Evolutionary conservation across 2,329 filamentous ascomycete genomes (phyloP).

Genomic region (Fusarium clavum): DNA sequence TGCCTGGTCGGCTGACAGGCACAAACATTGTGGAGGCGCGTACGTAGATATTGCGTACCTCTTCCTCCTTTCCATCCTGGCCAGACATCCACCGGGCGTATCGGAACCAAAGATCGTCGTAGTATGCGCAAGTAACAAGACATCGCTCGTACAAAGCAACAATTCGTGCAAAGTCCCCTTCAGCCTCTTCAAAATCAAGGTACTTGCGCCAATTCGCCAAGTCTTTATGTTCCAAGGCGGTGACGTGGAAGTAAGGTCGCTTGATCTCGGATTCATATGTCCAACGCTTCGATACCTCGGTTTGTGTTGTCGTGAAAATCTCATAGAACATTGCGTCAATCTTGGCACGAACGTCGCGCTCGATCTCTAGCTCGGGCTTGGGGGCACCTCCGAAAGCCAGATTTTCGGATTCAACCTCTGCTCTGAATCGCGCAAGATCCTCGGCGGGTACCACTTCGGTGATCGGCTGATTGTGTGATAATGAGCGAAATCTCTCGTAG

Average conservation of each 20-base stretch:
- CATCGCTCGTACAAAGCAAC: constrained; percentile 94
- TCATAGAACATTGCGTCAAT: constrained; percentile 86
- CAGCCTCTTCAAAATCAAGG: constrained; percentile 91
- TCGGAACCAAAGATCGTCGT: constrained; percentile 98
- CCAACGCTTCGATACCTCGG: constrained; percentile 92
- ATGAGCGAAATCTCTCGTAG: constrained; percentile 87
- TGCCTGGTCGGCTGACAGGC: constrained; percentile 83
- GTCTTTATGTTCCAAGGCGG: constrained; percentile 87
- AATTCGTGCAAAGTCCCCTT: constrained; percentile 79
- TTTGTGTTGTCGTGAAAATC: constrained; percentile 82
- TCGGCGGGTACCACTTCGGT: constrained; percentile 78
- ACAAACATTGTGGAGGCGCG: constrained; percentile 87
- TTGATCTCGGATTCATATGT: constrained; percentile 95
- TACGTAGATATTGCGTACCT: constrained; percentile 91
- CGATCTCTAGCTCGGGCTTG: constrained; percentile 80
- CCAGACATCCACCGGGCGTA: constrained; percentile 94
- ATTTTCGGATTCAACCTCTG: constrained; percentile 77
- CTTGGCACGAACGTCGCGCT: constrained; percentile 82
- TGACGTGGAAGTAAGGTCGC: constrained; percentile 96
- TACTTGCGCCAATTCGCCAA: constrained; percentile 95
- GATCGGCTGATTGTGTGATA: constrained; percentile 79
- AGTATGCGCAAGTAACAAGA: constrained; percentile 90
- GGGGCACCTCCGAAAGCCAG: constrained; percentile 62
- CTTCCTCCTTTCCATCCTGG: constrained; percentile 84
- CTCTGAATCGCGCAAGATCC: constrained; percentile 73